Base-by-base conservation (phyloP, 108 stramenopile genomes). In the Epithemia pelagica region DNA sequence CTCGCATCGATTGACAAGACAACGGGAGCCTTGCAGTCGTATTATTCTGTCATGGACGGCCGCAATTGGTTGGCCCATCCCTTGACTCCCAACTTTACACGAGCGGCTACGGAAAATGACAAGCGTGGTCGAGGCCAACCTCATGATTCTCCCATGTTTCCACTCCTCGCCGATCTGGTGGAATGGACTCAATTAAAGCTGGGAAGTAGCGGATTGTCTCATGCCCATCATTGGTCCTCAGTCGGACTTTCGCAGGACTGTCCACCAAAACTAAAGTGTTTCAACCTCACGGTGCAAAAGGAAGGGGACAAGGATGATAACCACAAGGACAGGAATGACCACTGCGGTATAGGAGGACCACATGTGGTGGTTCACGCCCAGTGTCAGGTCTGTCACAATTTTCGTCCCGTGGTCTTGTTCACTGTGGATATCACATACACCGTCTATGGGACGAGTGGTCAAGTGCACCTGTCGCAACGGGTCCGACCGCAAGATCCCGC, bases 41-140 rank as follows among this genome's bases (percentile, higher is more conserved):
- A 51, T 37, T n/a, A n/a, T n/a, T n/a, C n/a, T n/a, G n/a, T n/a
- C n/a, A n/a, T n/a, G n/a, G n/a, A n/a, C n/a, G n/a, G n/a, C n/a
- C n/a, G n/a, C n/a, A n/a, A n/a, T n/a, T n/a, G n/a, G n/a, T n/a
- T n/a, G n/a, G n/a, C n/a, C n/a, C n/a, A 28, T 28, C 2, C 52
- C 32, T 15, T 92, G 18, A 21, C 25, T 7, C 77, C 79, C 7
- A 89, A 90, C 55, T 75, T 84, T 27, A 83, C 82, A 52, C 65
- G 92, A 21, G 92, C 92, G 3, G 68, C 79, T 19, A 94, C 92
- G 2, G 92, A 94, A 68, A 94, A 94, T 73, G 92, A 94, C 59
- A 65, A 80, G 15, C 89, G 86, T 15, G 85, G 85, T 18, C n/a
- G n/a, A n/a, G n/a, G n/a, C n/a, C n/a, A n/a, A n/a, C n/a, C n/a